Evolutionary conservation across 2,329 filamentous ascomycete species (phyloP).

Genomic region (Aspergillus uvarum): DNA sequence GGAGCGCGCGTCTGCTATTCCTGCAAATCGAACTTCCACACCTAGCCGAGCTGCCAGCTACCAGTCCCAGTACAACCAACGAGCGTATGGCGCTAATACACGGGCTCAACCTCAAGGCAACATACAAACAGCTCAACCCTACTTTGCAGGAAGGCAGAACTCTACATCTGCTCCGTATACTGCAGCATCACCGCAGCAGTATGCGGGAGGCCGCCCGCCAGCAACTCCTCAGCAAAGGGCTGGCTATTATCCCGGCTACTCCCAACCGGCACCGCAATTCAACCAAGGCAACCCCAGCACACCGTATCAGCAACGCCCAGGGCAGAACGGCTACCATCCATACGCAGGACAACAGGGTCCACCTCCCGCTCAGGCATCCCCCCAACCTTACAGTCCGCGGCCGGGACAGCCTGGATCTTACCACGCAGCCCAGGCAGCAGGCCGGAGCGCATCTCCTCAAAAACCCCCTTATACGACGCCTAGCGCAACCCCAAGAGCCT

Average conservation of each 20-base stretch:
- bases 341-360: constrained; percentile 32
- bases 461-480: constrained; percentile 23
- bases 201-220: constrained; percentile 33
- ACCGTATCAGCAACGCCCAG: constrained; percentile 43
- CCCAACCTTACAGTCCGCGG: constrained; percentile 38
- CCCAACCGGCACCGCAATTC: constrained; percentile 35
- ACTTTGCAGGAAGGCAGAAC: constrained; percentile 32
- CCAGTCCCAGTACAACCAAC: constrained; percentile 37
- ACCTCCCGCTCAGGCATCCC: constrained; percentile 32
- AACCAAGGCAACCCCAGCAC: constrained; percentile 33
- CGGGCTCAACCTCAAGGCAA: constrained; percentile 28
- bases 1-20: constrained; percentile 37
- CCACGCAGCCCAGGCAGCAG: constrained; percentile 27
- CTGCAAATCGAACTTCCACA: constrained; percentile 34
- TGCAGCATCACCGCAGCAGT: constrained; percentile 30
- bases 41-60: constrained; percentile 34
- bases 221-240: constrained; percentile 39
- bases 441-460: constrained; percentile 35
- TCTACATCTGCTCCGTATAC: constrained; percentile 35
- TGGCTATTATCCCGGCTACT: constrained; percentile 36
- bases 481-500: constrained; percentile 35
- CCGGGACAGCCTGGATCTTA: constrained; percentile 34
- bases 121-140: constrained; percentile 33
- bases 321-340: constrained; percentile 38
- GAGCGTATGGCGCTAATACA: constrained; percentile 31